phyloP scores from a whole-genome alignment of 2,329 filamentous ascomycete genomes.

The Rutstroemia sp. region DNA sequence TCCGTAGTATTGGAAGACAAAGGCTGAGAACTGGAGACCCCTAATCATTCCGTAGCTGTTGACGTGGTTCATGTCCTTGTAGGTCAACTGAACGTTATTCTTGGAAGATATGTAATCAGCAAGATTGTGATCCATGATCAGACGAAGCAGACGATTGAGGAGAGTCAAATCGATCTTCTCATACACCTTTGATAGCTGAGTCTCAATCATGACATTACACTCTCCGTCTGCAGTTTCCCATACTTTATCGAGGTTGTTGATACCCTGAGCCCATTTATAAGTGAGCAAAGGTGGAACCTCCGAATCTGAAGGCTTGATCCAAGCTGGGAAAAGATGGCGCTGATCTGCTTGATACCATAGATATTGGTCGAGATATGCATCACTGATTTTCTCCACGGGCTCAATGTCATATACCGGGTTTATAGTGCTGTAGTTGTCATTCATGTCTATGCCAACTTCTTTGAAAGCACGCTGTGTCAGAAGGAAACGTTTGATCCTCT shows the following conservation, averaged over 20 bases:
- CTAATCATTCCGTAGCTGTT: conserved; percentile 99
- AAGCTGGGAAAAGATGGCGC: conserved; percentile 90
- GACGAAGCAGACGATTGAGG: conserved; percentile 80
- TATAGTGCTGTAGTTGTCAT: conserved; percentile 98
- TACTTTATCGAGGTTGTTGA: conserved; percentile 93
- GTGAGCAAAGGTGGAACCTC: conserved; percentile 90
- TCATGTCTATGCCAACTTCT: conserved; percentile 99
- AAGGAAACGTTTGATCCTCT: conserved; percentile 94
- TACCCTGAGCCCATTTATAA: conserved; percentile 99
- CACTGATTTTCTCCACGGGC: conserved; percentile 98
- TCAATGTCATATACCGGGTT: conserved; percentile 99
- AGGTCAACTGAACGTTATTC: conserved; percentile 98
- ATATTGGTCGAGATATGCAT: conserved; percentile 97
- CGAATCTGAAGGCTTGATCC: conserved; percentile 98
- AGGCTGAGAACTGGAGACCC: conserved; percentile 94
- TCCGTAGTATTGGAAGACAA: conserved; percentile 98
- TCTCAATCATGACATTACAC: conserved; percentile 98
- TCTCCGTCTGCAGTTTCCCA: conserved; percentile 93
- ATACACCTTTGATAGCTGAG: conserved; percentile 96
- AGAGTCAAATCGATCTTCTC: conserved; percentile 98
- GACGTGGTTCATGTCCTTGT: conserved; percentile 99
- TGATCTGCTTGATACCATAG: conserved; percentile 99
- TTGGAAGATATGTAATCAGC: conserved; percentile 99
- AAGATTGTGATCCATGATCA: conserved; percentile 99
- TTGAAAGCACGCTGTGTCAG: conserved; percentile 98